Conservation (phyloP, 192 early-diverging fungal species). For the Diversispora epigaea region DNA sequence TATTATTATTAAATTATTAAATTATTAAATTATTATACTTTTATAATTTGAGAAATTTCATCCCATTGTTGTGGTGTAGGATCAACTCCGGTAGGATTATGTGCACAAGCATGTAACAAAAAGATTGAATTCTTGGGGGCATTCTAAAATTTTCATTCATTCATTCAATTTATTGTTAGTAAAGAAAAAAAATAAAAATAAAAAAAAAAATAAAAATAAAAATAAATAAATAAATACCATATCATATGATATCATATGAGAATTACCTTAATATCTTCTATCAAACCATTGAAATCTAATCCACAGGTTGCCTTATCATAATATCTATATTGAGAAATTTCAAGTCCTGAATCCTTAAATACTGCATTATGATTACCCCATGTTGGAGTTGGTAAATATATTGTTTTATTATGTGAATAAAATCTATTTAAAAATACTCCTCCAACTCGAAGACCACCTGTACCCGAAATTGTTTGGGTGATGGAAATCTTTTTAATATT, state of each 20-base stretch:
- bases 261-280: conserved; percentile 79
- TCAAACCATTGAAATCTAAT: conserved; percentile 88
- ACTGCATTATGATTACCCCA: conserved; percentile 99
- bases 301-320: conserved; percentile 92
- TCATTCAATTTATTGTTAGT: background rate
- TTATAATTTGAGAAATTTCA: conserved; percentile 76
- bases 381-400: conserved; percentile 89
- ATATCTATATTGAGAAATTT: conserved; percentile 89
- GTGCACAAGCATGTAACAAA: conserved; percentile 97
- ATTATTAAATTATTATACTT: conserved; percentile 38
- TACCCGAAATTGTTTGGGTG: conserved; percentile 96
- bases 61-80: conserved; percentile 91
- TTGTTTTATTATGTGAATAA: conserved; percentile 79
- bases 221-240: background rate
- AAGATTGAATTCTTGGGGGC: conserved; percentile 87
- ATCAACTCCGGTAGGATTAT: conserved; percentile 99
- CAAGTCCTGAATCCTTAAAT: conserved; percentile 85
- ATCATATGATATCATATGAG: background rate
- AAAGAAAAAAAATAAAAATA: background rate
- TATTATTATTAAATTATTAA: background rate
- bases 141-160: conserved; percentile 39
- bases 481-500: conserved; percentile 78
- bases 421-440: conserved; percentile 82
- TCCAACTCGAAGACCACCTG: conserved; percentile 93
- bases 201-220: background rate